Base-by-base conservation (phyloP, 768 basidiomycete genomes). In the Candolleomyces eurysporus region DNA sequence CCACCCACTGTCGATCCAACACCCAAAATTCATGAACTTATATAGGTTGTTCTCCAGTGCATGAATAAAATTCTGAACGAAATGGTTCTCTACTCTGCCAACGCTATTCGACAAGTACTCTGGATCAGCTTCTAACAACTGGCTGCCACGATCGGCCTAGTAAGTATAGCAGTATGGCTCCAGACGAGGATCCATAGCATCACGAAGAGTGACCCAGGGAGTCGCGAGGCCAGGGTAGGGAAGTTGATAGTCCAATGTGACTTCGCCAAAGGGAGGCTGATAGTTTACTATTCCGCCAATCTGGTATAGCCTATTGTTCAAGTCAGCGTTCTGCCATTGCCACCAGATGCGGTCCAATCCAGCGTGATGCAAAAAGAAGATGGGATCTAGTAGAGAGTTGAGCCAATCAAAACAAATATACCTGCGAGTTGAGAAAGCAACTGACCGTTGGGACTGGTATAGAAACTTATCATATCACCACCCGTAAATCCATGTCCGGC, bases 311-410 rank as follows among this genome's bases (percentile, higher is more conserved):
- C 59, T 4, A 13, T 14, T 48, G 30, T 45, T 43, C 8, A 53
- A 53, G 43, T 61, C 40, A 13, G 60, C 42, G 2, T n/a, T 14
- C n/a, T 46, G 42, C 60, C 60, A 61, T 31, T 61, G 45, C 53
- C 52, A 54, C 60, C 60, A 61, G 30, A 61, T n/a, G 19, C 60
- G 53, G 39, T 61, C 53, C 19, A 61, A 43, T 17, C 53, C 53
- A 39, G 40, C 53, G 26, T 61, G 60, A 42, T 61, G 60, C 10
- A 61, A 53, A 21, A 55, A 55, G 53, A 61, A 61, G 30, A 61
- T 16, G 17, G 51, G 51, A 16, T 48, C 48, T 55, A 17, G 42
- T 7, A 32, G 19, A 17, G 36, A n/a, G 1, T 43, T 40, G 31
- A 60, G 8, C 8, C 6, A 1, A 19, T 51, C n/a, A 11, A 22